A percentile compares a stretch with the other conserved stretches of the same genome.
phyloP scores from a whole-genome alignment of 345 rosid species.

The Kandelia obovata region DNA sequence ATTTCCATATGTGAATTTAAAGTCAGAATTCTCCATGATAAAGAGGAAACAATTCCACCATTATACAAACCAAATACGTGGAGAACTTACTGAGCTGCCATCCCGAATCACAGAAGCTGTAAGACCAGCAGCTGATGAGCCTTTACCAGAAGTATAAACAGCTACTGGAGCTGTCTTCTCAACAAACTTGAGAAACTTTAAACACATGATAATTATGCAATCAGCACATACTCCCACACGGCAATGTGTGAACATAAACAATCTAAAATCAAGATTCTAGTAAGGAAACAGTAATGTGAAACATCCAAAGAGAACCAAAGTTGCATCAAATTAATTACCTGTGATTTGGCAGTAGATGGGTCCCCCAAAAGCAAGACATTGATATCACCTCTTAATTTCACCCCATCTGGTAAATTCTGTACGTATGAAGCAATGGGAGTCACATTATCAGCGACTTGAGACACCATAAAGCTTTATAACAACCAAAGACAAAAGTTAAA shows the following conservation, averaged over 20 bases:
- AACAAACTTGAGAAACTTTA: slow-evolving; percentile 89
- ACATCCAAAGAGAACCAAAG: slow-evolving; percentile 5
- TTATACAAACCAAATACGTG: slow-evolving; percentile 3
- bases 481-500: not conserved
- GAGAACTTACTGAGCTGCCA: slow-evolving; percentile 65
- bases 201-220: slow-evolving; percentile 14
- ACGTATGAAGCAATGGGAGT: not conserved
- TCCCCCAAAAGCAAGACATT: slow-evolving; percentile 93
- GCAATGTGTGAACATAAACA: not conserved
- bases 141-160: slow-evolving; percentile 95
- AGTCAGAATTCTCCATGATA: slow-evolving; percentile 17
- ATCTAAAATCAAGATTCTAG: not conserved
- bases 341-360: slow-evolving; percentile 97
- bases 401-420: slow-evolving; percentile 89
- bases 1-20: slow-evolving; percentile 7
- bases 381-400: slow-evolving; percentile 90
- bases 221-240: slow-evolving; percentile 16
- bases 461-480: not conserved
- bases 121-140: slow-evolving; percentile 98
- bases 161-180: slow-evolving; percentile 98
- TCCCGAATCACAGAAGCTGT: slow-evolving; percentile 95
- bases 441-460: slow-evolving; percentile 2
- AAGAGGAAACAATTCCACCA: not conserved
- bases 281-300: not conserved
- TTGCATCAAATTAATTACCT: slow-evolving; percentile 40